Evolutionary conservation across 1,284 basidiomycete genomes (phyloP).

Genomic region (Sanghuangporus sanghuang): DNA sequence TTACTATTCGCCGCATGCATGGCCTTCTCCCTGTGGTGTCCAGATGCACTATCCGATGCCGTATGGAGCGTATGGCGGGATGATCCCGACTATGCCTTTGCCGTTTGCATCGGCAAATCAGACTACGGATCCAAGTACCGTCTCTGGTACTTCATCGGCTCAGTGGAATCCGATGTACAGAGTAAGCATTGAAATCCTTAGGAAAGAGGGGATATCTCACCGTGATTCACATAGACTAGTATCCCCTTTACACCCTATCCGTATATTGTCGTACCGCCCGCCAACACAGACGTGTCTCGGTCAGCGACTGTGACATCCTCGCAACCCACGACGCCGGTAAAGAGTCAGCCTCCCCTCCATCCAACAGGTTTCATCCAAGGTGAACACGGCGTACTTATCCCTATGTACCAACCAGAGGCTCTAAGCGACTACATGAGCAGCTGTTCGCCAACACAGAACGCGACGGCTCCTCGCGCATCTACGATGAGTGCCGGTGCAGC

Average conservation of each 20-base stretch:
- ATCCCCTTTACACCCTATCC: conserved; percentile 40
- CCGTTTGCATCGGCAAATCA: neutral
- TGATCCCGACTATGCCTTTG: conserved; percentile 6
- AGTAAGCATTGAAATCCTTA: neutral
- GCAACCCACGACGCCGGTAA: conserved; percentile 23
- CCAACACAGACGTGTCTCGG: conserved; percentile 2
- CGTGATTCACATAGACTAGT: conserved; percentile 29
- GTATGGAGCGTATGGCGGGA: conserved; percentile 25
- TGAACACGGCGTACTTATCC: conserved; percentile 62
- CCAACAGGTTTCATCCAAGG: conserved; percentile 69
- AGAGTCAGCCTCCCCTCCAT: conserved; percentile 50
- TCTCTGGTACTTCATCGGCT: neutral
- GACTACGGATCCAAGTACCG: neutral
- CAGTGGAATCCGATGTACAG: conserved; percentile 13
- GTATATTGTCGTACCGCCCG: conserved; percentile 9
- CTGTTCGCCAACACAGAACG: neutral
- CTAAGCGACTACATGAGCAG: conserved; percentile 51
- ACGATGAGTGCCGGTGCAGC: neutral
- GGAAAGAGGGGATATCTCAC: neutral
- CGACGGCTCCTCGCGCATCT: neutral
- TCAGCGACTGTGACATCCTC: conserved; percentile 1
- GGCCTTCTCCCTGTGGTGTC: conserved; percentile 49
- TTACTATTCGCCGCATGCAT: conserved; percentile 47
- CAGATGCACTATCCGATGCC: conserved; percentile 48
- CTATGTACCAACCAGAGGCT: conserved; percentile 67